Conservation (phyloP, 768 basidiomycete species). For the Fistulinella prunicolor region DNA sequence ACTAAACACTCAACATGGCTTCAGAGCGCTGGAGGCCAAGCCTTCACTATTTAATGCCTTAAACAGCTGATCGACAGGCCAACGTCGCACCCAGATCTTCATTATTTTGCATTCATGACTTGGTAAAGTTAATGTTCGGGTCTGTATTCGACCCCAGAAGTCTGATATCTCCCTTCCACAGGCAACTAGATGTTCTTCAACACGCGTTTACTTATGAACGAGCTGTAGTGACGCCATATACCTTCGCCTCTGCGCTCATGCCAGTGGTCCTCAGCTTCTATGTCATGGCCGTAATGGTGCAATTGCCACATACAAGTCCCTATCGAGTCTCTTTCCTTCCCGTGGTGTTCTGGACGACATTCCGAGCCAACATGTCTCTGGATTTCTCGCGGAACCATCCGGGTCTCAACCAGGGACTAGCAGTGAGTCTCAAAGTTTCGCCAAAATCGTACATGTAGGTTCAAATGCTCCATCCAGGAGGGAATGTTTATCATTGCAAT, state of each 20-base stretch:
- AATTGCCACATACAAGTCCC: conserved; percentile 42
- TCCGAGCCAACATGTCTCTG: conserved; percentile 34
- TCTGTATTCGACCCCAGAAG: not conserved
- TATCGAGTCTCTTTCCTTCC: conserved; percentile 50
- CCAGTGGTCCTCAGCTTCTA: conserved; percentile 47
- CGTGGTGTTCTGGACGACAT: conserved; percentile 42
- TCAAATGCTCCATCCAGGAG: conserved; percentile 14
- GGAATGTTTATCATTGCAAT: conserved; percentile 22
- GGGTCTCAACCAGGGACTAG: conserved; percentile 21
- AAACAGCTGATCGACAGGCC: too few species aligned
- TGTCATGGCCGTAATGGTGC: conserved; percentile 51
- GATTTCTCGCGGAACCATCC: conserved; percentile 22
- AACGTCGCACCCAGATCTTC: too few species aligned
- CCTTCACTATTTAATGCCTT: too few species aligned
- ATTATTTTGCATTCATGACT: conserved; percentile 4
- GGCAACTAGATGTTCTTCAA: conserved; percentile 8
- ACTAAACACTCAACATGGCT: too few species aligned
- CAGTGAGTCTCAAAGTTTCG: conserved; percentile 10
- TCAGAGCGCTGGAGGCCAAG: too few species aligned
- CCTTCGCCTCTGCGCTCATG: conserved; percentile 37
- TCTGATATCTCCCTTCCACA: conserved; percentile 8
- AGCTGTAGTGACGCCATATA: conserved; percentile 18
- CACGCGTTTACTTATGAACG: conserved; percentile 15
- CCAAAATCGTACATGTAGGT: not conserved
- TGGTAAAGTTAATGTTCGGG: conserved; percentile 15